Percentiles rank a stretch among this genome's conserved stretches.
Conservation (phyloP, 345 rosid genomes). For the Syzygium aromaticum region DNA sequence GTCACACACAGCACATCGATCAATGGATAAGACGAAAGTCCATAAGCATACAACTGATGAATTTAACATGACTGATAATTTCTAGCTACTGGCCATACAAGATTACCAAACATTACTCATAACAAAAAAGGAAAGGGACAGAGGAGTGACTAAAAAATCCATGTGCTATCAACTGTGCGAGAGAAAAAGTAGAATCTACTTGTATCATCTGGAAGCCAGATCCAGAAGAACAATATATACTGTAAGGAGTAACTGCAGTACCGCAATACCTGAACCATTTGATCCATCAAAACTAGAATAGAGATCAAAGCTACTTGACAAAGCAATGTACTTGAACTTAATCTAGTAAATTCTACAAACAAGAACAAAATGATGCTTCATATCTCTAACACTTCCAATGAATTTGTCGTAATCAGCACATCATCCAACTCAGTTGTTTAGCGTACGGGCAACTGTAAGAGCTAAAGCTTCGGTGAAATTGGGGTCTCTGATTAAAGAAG, state of each 20-base stretch:
- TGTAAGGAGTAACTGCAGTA: not conserved
- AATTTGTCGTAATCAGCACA: not conserved
- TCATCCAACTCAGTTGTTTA: not conserved
- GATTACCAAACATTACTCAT: not conserved
- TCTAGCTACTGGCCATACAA: not conserved
- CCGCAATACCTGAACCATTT: not conserved
- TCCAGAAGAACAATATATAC: not conserved
- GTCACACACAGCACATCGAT: not conserved
- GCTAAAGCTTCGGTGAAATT: slow-evolving; percentile 32
- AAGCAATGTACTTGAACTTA: not conserved
- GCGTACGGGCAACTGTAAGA: slow-evolving; percentile 28
- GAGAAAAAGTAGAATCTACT: not conserved
- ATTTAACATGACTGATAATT: not conserved
- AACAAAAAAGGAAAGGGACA: not conserved
- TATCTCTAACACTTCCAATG: not conserved
- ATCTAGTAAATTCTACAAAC: not conserved
- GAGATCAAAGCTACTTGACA: not conserved
- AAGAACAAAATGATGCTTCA: not conserved
- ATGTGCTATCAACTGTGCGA: not conserved
- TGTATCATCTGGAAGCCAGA: not conserved
- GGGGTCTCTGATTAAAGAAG: slow-evolving; percentile 33
- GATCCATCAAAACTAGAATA: not conserved
- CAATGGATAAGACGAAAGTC: too few species aligned
- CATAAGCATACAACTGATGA: not conserved
- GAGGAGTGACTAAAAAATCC: not conserved